phyloP scores from a whole-genome alignment of 176 grass and related monocot species.

The Cenchrus americanus region DNA sequence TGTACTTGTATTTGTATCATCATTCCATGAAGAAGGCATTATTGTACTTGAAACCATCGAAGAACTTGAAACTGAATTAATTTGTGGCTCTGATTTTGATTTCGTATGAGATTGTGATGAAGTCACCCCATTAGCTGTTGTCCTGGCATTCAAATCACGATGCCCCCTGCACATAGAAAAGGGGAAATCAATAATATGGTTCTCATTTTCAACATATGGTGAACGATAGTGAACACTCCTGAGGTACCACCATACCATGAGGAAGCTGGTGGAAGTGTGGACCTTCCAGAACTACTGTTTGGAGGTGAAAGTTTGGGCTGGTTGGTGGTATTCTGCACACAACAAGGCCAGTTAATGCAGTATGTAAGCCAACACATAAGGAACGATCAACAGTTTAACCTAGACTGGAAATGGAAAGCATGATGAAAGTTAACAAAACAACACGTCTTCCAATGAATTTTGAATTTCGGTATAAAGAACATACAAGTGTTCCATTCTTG shows the following conservation, averaged over 20 bases:
- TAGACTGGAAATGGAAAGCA: conserved; percentile 24
- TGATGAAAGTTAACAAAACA: not conserved
- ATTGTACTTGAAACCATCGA: conserved; percentile 49
- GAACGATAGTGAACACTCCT: not conserved
- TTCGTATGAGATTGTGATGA: conserved; percentile 57
- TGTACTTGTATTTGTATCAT: conserved; percentile 70
- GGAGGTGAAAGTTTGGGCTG: conserved; percentile 70
- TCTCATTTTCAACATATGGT: conserved; percentile 28
- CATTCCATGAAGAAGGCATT: conserved; percentile 74
- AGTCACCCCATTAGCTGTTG: conserved; percentile 40
- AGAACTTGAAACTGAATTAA: conserved; percentile 45
- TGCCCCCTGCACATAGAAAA: conserved; percentile 58
- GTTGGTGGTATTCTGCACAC: conserved; percentile 55
- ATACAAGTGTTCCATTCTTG: conserved; percentile 76
- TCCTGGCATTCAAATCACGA: conserved; percentile 57
- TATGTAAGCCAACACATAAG: conserved; percentile 27
- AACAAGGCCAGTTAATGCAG: conserved; percentile 38
- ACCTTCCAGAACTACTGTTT: conserved; percentile 71
- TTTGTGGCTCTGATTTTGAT: conserved; percentile 59
- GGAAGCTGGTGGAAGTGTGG: conserved; percentile 71
- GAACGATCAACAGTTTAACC: conserved; percentile 20
- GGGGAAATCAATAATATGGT: conserved; percentile 26
- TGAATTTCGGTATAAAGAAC: conserved; percentile 20
- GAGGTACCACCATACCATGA: conserved; percentile 69
- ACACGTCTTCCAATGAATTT: conserved; percentile 1